Evolutionary conservation across 177 flowering plant genomes (phyloP), one percentile per base, ranked within the genome.

Genomic region (Vitis hybrid): DNA sequence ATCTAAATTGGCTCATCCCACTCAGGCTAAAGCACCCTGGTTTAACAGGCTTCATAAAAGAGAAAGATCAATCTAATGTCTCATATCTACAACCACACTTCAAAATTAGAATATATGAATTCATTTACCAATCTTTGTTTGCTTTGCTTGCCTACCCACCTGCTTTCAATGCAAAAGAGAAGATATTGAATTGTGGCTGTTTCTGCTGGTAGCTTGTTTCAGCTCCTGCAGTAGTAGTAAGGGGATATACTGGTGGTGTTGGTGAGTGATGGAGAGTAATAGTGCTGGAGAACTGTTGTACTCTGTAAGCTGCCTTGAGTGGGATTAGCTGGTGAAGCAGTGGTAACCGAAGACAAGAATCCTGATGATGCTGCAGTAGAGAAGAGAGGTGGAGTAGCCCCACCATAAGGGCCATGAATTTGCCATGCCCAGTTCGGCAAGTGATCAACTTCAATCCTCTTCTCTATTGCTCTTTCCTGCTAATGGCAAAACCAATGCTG

Each of bases 361-460:
- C 97, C 93, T 90, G 97, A 92, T 92, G 97, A 92, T 92, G 97
- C 97, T 93, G 98, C 98, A 82, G 88, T 65, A 77, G 92, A 84
- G 72, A 84, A 84, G 72, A 80, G 72, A 63, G 79, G 72, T 32
- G 82, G 70, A 73, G 64, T 59, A 14, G 71, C 58, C 52, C 74
- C 60, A 62, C 75, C 68, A 60, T 74, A 51, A 51, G 59, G 74
- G 69, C 77, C 77, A n/a, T 81, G 85, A 55, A 77, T 61, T 78
- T 84, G 85, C 87, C 84, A 77, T 68, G 83, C 72, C 88, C 86
- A 77, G 73, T 78, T 86, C 17, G 77, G 75, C 12, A 74, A 63
- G 52, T 76, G 55, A 65, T 72, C 78, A 23, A 68, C 81, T 68
- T 82, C 83, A 48, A 74, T 74, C 74, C 82, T 72, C 75, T 71